phyloP scores from a whole-genome alignment of 2,329 filamentous ascomycete genomes.

The Coniella vitis region DNA sequence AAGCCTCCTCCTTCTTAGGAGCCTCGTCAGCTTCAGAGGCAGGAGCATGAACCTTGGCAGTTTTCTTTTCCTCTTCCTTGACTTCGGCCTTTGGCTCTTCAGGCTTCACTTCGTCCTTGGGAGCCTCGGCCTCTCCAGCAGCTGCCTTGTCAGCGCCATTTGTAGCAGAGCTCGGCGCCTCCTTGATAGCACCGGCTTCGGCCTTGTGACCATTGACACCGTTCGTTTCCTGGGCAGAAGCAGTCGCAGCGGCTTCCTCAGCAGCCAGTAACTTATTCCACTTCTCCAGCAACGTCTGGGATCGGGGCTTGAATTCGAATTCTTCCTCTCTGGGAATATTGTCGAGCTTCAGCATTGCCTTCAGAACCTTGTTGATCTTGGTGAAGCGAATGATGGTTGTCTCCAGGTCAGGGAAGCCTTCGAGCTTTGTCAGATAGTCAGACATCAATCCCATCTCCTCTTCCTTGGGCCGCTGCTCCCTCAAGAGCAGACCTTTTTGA shows the following conservation, averaged over 20 bases:
- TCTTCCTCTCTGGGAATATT: slow-evolving; percentile 84
- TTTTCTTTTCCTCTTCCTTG: slow-evolving; percentile 25
- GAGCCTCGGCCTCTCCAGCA: slow-evolving; percentile 22
- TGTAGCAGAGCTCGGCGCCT: slow-evolving; percentile 22
- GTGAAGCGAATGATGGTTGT: slow-evolving; percentile 81
- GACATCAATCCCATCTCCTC: slow-evolving; percentile 76
- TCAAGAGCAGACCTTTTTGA: slow-evolving; percentile 85
- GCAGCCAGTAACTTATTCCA: slow-evolving; percentile 80
- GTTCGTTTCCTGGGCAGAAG: slow-evolving; percentile 32
- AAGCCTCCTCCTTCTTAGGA: slow-evolving; percentile 12
- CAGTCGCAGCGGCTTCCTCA: slow-evolving; percentile 38
- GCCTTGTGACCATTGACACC: slow-evolving; percentile 41
- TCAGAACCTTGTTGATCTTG: slow-evolving; percentile 98
- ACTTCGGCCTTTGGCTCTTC: slow-evolving; percentile 22
- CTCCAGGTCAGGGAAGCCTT: slow-evolving; percentile 73
- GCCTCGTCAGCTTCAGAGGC: slow-evolving; percentile 24
- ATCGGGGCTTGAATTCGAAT: slow-evolving; percentile 81
- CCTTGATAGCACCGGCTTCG: slow-evolving; percentile 34
- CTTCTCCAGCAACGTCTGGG: slow-evolving; percentile 69
- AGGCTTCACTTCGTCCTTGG: slow-evolving; percentile 27
- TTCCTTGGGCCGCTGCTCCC: slow-evolving; percentile 78
- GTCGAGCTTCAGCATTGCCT: slow-evolving; percentile 83
- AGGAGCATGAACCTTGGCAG: slow-evolving; percentile 22
- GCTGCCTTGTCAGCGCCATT: slow-evolving; percentile 27
- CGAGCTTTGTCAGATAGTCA: slow-evolving; percentile 72